Conservation (phyloP, 2,329 filamentous ascomycete genomes). For the Aspergillaceae sp. region DNA sequence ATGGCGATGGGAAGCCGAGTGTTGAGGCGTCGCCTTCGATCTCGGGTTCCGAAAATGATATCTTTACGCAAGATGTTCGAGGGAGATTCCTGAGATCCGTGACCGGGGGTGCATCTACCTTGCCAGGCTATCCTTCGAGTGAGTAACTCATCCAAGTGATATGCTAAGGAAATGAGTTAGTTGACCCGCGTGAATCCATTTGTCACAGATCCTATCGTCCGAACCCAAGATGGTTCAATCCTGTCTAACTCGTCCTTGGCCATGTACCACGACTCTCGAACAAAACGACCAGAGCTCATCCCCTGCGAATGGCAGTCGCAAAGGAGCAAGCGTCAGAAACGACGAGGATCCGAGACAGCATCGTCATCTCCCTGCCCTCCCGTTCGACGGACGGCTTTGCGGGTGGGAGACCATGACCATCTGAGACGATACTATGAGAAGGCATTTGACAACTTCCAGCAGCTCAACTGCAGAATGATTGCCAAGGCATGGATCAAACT, state of each 20-base stretch:
- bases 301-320: conserved; percentile 24
- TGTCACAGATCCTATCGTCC: background rate
- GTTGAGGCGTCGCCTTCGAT: conserved; percentile 27
- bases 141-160: background rate
- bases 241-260: conserved; percentile 1
- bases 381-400: conserved; percentile 18
- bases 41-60: conserved; percentile 20
- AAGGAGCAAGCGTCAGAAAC: conserved; percentile 20
- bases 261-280: conserved; percentile 17
- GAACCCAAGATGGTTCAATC: conserved; percentile 3
- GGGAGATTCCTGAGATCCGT: conserved; percentile 25
- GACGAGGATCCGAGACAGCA: conserved; percentile 12
- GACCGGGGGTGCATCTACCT: conserved; percentile 10
- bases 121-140: conserved; percentile 5
- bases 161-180: background rate
- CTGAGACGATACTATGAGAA: conserved; percentile 29
- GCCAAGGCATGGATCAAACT: conserved; percentile 36
- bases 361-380: conserved; percentile 13
- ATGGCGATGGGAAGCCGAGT: conserved; percentile 25
- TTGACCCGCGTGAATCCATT: too few relatives aligned
- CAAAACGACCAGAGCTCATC: conserved; percentile 18
- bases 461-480: conserved; percentile 34
- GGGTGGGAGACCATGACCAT: conserved; percentile 19
- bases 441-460: conserved; percentile 33
- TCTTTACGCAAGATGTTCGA: conserved; percentile 30